Conservation (phyloP, 2,329 filamentous ascomycete genomes). For the Aureobasidium sp. region DNA sequence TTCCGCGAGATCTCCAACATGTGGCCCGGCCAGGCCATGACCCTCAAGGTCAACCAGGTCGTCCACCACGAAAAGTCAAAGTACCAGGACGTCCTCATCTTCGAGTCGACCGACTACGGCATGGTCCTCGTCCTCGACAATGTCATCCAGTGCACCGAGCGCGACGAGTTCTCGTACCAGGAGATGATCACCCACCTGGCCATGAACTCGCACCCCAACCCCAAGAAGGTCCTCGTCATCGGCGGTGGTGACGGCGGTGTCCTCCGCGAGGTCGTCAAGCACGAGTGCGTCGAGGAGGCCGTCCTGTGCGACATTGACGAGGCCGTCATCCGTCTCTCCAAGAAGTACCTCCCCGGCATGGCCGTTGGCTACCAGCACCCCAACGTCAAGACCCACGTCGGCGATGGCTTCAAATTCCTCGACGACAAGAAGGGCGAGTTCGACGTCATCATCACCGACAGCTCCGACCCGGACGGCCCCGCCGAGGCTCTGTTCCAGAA, state of each 20-base stretch:
- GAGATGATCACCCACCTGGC: conserved; percentile 99
- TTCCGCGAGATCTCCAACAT: conserved; percentile 98
- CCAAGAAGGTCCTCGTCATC: conserved; percentile 97
- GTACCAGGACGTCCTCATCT: conserved; percentile 98
- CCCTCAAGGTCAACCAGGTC: conserved; percentile 93
- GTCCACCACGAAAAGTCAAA: conserved; percentile 98
- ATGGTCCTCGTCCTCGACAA: conserved; percentile 96
- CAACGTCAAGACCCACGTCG: conserved; percentile 85
- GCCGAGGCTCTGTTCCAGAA: conserved; percentile 97
- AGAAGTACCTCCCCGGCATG: conserved; percentile 96
- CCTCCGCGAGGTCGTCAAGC: conserved; percentile 97
- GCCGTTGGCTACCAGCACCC: conserved; percentile 83
- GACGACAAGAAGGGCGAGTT: conserved; percentile 94
- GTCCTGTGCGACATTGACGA: conserved; percentile 98
- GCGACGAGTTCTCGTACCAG: conserved; percentile 94
- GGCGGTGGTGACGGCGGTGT: conserved; percentile 96
- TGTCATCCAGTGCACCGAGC: conserved; percentile 97
- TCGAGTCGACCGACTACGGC: conserved; percentile 95
- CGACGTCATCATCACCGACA: conserved; percentile 99
- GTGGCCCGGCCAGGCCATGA: conserved; percentile 99
- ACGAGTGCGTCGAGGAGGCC: conserved; percentile 92
- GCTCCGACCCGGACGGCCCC: conserved; percentile 92
- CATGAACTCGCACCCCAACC: conserved; percentile 97
- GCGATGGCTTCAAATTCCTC: conserved; percentile 98
- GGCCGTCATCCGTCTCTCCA: conserved; percentile 96